A percentile compares a stretch with the other conserved stretches of the same genome.
phyloP scores from a whole-genome alignment of 345 rosid species.

The Moringa oleifera region DNA sequence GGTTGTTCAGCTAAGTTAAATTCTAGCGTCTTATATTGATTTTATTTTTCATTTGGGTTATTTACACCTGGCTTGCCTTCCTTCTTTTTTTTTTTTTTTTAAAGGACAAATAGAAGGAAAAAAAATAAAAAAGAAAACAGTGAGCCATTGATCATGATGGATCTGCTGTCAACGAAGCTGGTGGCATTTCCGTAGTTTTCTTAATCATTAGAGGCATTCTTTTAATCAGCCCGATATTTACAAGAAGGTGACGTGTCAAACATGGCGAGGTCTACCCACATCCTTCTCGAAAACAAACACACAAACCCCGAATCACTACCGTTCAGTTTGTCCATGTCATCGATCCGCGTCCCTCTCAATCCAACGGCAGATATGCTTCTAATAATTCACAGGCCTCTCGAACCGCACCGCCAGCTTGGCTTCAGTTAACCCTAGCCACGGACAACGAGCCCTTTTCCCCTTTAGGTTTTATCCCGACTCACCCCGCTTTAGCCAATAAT shows the following conservation, averaged over 20 bases:
- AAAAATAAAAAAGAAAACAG: too few relatives aligned
- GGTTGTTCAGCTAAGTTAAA: too few relatives aligned
- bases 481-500: conserved; percentile 13
- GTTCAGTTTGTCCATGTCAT: conserved; percentile 31
- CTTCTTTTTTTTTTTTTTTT: too few relatives aligned
- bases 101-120: too few relatives aligned
- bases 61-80: too few relatives aligned
- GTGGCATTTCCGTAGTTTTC: conserved; percentile 17
- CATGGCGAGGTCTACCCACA: conserved; percentile 10
- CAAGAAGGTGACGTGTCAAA: conserved; percentile 21
- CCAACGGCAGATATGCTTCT: conserved; percentile 21
- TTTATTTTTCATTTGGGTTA: too few relatives aligned
- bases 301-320: conserved; percentile 20
- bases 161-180: too few relatives aligned
- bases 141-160: too few relatives aligned
- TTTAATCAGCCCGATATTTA: conserved; percentile 11
- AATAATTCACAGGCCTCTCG: conserved; percentile 11
- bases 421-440: conserved; percentile 15
- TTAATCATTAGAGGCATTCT: not conserved
- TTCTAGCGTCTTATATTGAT: too few relatives aligned
- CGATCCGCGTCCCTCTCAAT: conserved; percentile 25
- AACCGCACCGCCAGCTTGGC: conserved; percentile 4
- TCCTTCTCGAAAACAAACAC: conserved; percentile 41
- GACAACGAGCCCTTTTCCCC: conserved; percentile 9
- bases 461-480: conserved; percentile 17